phyloP scores from a whole-genome alignment of 441 rosid species.

The Erodium chrysanthum region DNA sequence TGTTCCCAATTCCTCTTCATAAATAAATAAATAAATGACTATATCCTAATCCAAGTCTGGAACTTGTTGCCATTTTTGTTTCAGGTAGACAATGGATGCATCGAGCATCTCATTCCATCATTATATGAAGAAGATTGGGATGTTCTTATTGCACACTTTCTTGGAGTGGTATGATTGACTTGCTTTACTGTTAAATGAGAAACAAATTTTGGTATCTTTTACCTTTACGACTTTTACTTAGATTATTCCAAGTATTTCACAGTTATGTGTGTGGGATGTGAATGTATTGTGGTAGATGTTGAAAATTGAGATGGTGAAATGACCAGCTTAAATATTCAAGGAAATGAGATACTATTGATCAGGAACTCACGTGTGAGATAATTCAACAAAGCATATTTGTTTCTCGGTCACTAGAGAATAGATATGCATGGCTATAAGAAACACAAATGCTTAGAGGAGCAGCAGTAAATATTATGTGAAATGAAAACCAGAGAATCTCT shows the following conservation, averaged over 20 bases:
- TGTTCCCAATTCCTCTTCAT: background rate
- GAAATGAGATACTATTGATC: background rate
- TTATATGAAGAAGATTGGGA: constrained; percentile 80
- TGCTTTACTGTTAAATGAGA: background rate
- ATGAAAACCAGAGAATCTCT: background rate
- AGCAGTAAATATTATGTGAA: background rate
- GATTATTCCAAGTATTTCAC: background rate
- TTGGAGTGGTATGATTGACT: constrained; percentile 70
- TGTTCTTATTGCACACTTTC: constrained; percentile 94
- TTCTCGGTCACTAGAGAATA: background rate
- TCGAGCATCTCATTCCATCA: constrained; percentile 70
- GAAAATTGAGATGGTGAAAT: constrained; percentile 1
- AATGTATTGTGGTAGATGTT: background rate
- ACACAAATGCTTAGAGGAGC: background rate
- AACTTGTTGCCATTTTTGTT: constrained; percentile 11
- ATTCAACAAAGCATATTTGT: constrained; percentile 3
- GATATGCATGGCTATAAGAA: background rate
- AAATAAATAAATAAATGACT: background rate
- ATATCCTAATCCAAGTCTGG: constrained; percentile 1
- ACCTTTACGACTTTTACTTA: background rate
- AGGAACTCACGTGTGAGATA: background rate
- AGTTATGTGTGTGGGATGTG: background rate
- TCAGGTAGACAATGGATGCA: constrained; percentile 94
- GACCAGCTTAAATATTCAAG: background rate
- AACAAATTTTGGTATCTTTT: background rate